Evolutionary conservation across 2,329 filamentous ascomycete genomes (phyloP), one percentile per base, ranked within the genome.

Genomic region (Purpureocillium takamizusanense): DNA sequence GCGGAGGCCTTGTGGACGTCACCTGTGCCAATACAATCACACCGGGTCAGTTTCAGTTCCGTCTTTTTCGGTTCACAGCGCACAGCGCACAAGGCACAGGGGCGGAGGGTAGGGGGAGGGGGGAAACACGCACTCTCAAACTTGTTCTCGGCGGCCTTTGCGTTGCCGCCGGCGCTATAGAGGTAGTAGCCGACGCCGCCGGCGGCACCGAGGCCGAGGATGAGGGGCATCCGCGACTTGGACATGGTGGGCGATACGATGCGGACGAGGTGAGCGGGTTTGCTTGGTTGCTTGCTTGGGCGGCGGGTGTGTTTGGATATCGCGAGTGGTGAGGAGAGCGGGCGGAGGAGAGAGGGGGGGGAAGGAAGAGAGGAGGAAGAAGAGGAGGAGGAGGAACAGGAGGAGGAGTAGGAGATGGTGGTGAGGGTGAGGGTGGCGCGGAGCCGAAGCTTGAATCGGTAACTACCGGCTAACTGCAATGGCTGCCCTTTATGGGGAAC

Each of bases 171-270:
- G 13, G 89, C 83, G 37, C 66, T 72, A 72, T 94, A 98, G 46
- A 97, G 75, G 70, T 97, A 97, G 73, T 95, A 97, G 32, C 84
- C 87, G 42, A 80, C 67, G 47, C 79, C 83, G 51, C 76, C 77
- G 25, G 74, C 81, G 47, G 76, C 78, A 42, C 70, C 75, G 49
- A 78, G 63, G 51, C 81, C 83, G 51, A 82, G 55, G 51, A 68
- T 54, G 47, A 70, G 50, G 49, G 72, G 70, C 31, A 62, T 50
- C 48, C 63, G 63, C 36, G 69, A 69, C 43, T 56, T 60, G 47
- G 67, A 67, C 69, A 72, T 74, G 47, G 35, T 62, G 46, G 49
- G 44, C 36, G 37, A 46, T 42, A 18, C 7, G 33, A 33, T 28
- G 35, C 31, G 32, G 23, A 32, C 30, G 23, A 23, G 13, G n/a